Base-by-base conservation (phyloP, 1,139 yeast species). In the Geotrichum australiense region DNA sequence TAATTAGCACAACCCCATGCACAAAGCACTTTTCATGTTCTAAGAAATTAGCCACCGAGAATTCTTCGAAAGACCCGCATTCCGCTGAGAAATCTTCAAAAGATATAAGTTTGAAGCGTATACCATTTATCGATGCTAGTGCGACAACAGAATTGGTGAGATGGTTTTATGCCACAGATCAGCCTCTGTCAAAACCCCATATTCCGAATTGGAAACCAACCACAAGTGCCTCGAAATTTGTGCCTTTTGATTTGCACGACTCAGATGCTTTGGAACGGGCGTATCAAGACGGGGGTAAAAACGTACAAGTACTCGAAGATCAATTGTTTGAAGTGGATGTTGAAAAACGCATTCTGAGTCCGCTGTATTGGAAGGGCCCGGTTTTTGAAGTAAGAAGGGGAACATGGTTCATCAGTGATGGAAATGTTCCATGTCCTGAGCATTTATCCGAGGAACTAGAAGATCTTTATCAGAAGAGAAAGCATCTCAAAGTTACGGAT, bases 281-380 rank as follows among this genome's bases (percentile, higher is more conserved):
- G 3, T 79, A 62, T 47, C 68, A 63, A 47, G 35, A 19, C 2
- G 15, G 5, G 7, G 19, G 27, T 7, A 23, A 16, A 3, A 20
- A 29, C 15, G 68, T 82, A 2, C 73, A 74, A 2, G 96, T 89
- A 3, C 81, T 81, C 54, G 96, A 86, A 53, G 98, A 89, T 54
- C 73, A 75, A 24, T 63, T 89, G 31, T 84, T 82, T 53, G 75
- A 78, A 53, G 96, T 87, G 2, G 76, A 85, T 54, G 50, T 89
- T 22, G 51, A 58, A 1, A 59, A 64, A 5, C 70, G 77, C 58
- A 71, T 70, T 41, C 60, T 89, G 52, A 51, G 65, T 1, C 94
- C 97, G 0, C 73, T 80, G 0, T 89, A 80, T 58, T 89, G 97
- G 97, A 80, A 77, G 2, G 97, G 97, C 1, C 94, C 96, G 0